A percentile compares a stretch with the other conserved stretches of the same genome.
Conservation (phyloP, 2,329 filamentous ascomycete species). For the Sphaceloma murrayae region DNA sequence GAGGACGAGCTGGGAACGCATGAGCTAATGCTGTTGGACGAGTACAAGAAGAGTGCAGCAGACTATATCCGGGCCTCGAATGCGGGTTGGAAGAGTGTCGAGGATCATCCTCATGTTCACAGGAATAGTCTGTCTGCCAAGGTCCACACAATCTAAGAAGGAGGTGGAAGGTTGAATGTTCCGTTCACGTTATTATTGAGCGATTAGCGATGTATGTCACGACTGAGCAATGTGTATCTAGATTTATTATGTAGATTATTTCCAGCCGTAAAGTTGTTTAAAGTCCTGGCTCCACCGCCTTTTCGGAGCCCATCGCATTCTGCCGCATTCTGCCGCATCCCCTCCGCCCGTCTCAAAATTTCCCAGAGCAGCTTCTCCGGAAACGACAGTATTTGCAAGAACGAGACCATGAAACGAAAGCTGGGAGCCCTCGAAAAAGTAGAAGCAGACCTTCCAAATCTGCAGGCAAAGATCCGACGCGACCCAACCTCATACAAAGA, state of each 20-base stretch:
- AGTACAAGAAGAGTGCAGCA: constrained; percentile 14
- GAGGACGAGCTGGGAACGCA: constrained; percentile 19
- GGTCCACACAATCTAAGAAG: constrained; percentile 14
- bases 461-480: constrained; percentile 83
- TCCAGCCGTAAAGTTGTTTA: too few species aligned
- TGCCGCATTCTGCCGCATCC: too few species aligned
- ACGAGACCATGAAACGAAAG: constrained; percentile 65
- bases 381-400: not conserved
- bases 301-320: too few species aligned
- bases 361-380: not conserved
- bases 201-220: too few species aligned
- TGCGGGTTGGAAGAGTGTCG: constrained; percentile 15
- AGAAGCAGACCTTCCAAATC: constrained; percentile 78
- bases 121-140: constrained; percentile 14
- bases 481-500: constrained; percentile 86
- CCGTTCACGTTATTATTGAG: too few species aligned
- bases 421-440: constrained; percentile 90
- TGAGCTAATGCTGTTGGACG: constrained; percentile 18
- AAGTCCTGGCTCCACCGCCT: too few species aligned
- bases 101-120: constrained; percentile 9
- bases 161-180: not conserved
- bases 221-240: too few species aligned
- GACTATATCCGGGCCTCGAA: constrained; percentile 18
- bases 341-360: too few species aligned
- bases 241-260: too few species aligned